Evolutionary conservation across 1,284 basidiomycete species (phyloP).

Genomic region (Microbotryomycetes sp.): DNA sequence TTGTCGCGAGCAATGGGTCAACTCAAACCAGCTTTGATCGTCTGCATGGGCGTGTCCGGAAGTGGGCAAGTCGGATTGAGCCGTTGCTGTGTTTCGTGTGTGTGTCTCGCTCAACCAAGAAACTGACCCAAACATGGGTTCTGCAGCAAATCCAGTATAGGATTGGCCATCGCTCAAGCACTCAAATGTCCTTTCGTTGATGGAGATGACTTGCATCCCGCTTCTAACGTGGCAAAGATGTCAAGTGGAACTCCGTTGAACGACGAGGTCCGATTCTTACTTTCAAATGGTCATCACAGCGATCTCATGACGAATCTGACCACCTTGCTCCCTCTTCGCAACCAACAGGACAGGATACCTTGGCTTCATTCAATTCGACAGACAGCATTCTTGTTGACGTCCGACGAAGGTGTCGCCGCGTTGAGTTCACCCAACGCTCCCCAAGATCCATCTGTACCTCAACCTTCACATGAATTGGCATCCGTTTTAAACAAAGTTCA

Average conservation of each 20-base stretch:
- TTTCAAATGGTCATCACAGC: background rate
- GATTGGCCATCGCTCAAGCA: slow-evolving; percentile 55
- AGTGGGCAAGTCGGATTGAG: slow-evolving; percentile 26
- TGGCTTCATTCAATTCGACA: slow-evolving; percentile 72
- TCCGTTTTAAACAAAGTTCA: slow-evolving; percentile 28
- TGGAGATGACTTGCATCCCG: slow-evolving; percentile 81
- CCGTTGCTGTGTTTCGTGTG: background rate
- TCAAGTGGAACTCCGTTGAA: slow-evolving; percentile 65
- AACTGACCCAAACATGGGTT: background rate
- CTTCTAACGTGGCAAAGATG: slow-evolving; percentile 83
- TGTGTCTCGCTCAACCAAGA: background rate
- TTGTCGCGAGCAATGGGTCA: too few species aligned
- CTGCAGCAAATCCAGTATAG: slow-evolving; percentile 75
- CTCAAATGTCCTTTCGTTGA: slow-evolving; percentile 73
- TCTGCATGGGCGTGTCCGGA: slow-evolving; percentile 36
- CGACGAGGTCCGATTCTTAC: slow-evolving; percentile 51
- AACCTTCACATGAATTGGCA: slow-evolving; percentile 35
- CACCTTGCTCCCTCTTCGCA: background rate
- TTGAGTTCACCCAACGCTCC: slow-evolving; percentile 7
- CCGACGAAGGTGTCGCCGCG: slow-evolving; percentile 17
- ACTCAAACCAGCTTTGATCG: slow-evolving; percentile 24
- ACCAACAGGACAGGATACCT: slow-evolving; percentile 59
- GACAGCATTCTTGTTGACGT: slow-evolving; percentile 49
- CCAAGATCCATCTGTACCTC: slow-evolving; percentile 34
- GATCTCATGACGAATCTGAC: background rate